phyloP scores from a whole-genome alignment of 192 early-diverging fungal species.

The Backusella circina region DNA sequence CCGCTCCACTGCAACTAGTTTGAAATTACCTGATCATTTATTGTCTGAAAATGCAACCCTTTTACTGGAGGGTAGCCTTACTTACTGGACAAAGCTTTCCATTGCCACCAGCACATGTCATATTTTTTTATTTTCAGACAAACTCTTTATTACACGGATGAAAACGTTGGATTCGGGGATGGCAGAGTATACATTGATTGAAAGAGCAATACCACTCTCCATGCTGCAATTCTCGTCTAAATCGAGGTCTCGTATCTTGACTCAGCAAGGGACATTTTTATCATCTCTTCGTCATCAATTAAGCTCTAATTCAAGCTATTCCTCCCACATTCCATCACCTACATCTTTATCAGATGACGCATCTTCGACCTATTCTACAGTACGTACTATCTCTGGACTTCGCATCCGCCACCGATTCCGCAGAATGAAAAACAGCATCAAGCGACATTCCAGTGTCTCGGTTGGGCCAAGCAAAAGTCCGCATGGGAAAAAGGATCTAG shows the following conservation, averaged over 20 bases:
- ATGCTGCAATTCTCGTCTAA: conserved; percentile 1
- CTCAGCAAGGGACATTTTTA: not conserved
- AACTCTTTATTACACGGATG: not conserved
- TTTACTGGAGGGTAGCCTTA: not conserved
- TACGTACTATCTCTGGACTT: not conserved
- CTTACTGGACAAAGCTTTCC: not conserved
- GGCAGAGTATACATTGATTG: not conserved
- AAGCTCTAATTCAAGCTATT: not conserved
- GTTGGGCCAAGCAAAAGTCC: not conserved
- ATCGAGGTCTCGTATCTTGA: not conserved
- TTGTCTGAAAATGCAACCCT: not conserved
- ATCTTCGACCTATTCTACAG: not conserved
- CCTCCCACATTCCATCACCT: not conserved
- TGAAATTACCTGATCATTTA: not conserved
- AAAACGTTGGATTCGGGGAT: not conserved
- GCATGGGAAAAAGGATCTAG: not conserved
- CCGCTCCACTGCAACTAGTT: not conserved
- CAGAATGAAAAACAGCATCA: not conserved
- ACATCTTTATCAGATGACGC: not conserved
- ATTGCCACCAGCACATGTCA: conserved; percentile 1
- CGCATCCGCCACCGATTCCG: not conserved
- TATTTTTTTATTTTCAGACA: conserved; percentile 6
- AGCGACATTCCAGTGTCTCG: not conserved
- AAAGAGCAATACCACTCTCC: conserved; percentile 6
- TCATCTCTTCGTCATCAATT: not conserved